Percentiles rank a stretch among this genome's conserved stretches.
Evolutionary conservation across 495 filamentous ascomycete genomes (phyloP).

Genomic region (Lasiosphaeria hispida): DNA sequence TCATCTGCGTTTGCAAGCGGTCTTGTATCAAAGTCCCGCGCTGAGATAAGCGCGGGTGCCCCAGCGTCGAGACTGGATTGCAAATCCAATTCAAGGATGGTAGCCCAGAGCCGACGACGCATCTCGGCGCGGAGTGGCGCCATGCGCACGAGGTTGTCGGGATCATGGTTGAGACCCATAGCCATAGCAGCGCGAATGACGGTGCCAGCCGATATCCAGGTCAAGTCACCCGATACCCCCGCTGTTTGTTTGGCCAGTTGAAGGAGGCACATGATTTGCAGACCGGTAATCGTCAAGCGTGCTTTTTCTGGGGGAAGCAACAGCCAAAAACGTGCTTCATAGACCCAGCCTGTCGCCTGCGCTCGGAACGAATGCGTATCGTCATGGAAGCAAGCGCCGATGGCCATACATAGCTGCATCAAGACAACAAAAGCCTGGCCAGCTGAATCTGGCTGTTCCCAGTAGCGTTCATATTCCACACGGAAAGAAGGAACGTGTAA

Average conservation of each 20-base stretch:
- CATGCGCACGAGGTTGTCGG: slow-evolving; percentile 49
- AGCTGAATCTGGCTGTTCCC: slow-evolving; percentile 24
- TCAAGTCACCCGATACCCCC: slow-evolving; percentile 50
- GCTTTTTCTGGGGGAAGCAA: slow-evolving; percentile 49
- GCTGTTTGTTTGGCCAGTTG: slow-evolving; percentile 50
- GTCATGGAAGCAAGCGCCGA: slow-evolving; percentile 53
- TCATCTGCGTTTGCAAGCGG: slow-evolving; percentile 58
- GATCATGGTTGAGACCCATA: slow-evolving; percentile 57
- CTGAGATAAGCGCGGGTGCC: slow-evolving; percentile 50
- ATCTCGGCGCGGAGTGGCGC: slow-evolving; percentile 50
- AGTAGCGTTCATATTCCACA: slow-evolving; percentile 43
- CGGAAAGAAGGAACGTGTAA: slow-evolving; percentile 47
- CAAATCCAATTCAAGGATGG: slow-evolving; percentile 57
- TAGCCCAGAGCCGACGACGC: slow-evolving; percentile 60
- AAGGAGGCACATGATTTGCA: slow-evolving; percentile 55
- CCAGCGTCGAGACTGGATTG: slow-evolving; percentile 58
- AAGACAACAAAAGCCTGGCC: slow-evolving; percentile 47
- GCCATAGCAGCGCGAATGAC: slow-evolving; percentile 53
- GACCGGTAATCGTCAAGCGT: slow-evolving; percentile 47
- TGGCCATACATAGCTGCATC: slow-evolving; percentile 56
- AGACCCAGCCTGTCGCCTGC: slow-evolving; percentile 55
- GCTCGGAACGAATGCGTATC: slow-evolving; percentile 42
- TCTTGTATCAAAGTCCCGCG: slow-evolving; percentile 52
- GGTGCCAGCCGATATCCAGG: slow-evolving; percentile 56
- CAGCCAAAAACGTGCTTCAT: slow-evolving; percentile 58